Base-by-base conservation (phyloP, 208 protist genomes). In the Acanthamoeba triangularis region DNA sequence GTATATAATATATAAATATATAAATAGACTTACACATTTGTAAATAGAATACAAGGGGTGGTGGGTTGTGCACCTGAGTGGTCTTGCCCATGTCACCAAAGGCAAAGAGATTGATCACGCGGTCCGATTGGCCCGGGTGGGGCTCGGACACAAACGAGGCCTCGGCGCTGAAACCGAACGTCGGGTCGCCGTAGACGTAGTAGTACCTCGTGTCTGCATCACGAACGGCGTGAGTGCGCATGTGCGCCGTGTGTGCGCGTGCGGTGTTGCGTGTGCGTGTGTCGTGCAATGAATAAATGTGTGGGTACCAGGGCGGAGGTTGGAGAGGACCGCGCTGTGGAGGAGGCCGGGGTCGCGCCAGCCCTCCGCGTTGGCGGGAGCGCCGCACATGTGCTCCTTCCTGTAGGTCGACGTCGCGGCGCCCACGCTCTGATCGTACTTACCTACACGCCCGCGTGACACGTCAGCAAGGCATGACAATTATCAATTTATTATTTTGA, bases 71-170 rank as follows among this genome's bases (percentile, higher is more conserved):
- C 18, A 74, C 65, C 65, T 74, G 65, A 4, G 72, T 80, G 72
- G 72, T 80, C 37, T 80, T 80, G 72, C 72, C 72, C 72, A 80
- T 80, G 72, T 80, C 72, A 2, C 72, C 72, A 11, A 49, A 80
- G 14, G 72, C 72, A 20, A 80, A 80, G 6, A 80, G 33, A 7
- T 44, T 0, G 37, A 80, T 18, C 69, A 10, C 30, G 69, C 69
- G 72, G 37, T 80, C 35, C 16, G 37, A n/a, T 11, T 80, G 72
- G 37, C 33, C 72, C 4, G 44, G 44, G 5, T 47, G 44, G 16
- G 72, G 72, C 35, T 47, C 72, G 4, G 72, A 80, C 72, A 80
- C 35, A 11, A 80, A 80, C 35, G 72, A 80, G 37, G 72, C 8
- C 72, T 80, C 72, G 13, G 8, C 37, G 35, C 72, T 80, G 37